These are phyloP conservation scores for Diaporthe caulivora DNA, from an alignment of 2,329 filamentous ascomycete species.

Conservation along the genomic window DNA sequence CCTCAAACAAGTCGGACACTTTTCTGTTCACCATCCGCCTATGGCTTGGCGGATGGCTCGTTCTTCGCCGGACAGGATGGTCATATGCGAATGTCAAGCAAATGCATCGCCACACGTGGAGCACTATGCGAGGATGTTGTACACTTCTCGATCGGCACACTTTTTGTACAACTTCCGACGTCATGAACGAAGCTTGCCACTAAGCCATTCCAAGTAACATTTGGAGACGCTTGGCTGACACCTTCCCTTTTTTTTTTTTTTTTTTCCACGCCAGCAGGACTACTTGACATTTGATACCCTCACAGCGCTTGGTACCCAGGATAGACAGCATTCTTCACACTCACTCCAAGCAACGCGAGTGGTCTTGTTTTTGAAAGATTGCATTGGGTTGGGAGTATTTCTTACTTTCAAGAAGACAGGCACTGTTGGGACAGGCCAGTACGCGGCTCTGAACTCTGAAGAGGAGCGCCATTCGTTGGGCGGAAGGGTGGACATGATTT, in stretches of 20 bases:
- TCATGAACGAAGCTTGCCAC: background rate
- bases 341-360: constrained; percentile 29
- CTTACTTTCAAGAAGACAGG: background rate
- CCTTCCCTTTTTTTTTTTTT: too few relatives aligned
- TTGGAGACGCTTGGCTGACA: background rate
- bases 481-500: background rate
- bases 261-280: background rate
- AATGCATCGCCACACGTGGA: background rate
- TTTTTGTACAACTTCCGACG: background rate
- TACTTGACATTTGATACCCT: constrained; percentile 35
- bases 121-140: background rate
- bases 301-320: constrained; percentile 33
- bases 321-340: constrained; percentile 32
- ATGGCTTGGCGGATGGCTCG: background rate
- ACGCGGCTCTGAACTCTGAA: background rate
- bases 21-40: background rate
- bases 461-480: constrained; percentile 7
- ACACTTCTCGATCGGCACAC: background rate
- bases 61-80: background rate
- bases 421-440: background rate
- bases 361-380: constrained; percentile 23
- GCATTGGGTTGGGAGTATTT: constrained; percentile 3
- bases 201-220: background rate
- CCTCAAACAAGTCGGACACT: background rate
- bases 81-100: background rate